Conservation (phyloP, 2,329 filamentous ascomycete species). For the Botrytis byssoidea region DNA sequence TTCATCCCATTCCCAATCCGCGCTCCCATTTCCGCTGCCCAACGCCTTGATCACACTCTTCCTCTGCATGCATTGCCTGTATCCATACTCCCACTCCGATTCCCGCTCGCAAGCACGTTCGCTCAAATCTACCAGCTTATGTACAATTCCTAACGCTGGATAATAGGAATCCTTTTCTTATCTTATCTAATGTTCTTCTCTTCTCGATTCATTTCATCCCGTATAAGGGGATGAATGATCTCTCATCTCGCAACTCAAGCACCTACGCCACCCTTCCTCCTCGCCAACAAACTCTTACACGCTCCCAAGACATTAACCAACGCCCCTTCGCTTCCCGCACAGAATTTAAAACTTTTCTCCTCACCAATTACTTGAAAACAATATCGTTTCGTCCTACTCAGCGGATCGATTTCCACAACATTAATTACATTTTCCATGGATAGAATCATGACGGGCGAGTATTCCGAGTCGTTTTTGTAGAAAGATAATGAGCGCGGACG, state of each 20-base stretch:
- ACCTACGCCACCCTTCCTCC: slow-evolving; percentile 55
- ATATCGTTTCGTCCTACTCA: slow-evolving; percentile 78
- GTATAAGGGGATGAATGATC: not conserved
- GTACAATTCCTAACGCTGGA: slow-evolving; percentile 12
- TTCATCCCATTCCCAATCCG: not conserved
- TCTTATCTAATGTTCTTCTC: not conserved
- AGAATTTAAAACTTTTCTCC: slow-evolving; percentile 79
- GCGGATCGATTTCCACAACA: slow-evolving; percentile 86
- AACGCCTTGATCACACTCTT: not conserved
- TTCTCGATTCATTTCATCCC: too few relatives aligned
- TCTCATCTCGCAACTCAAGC: not conserved
- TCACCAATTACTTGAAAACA: slow-evolving; percentile 94
- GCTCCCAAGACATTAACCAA: slow-evolving; percentile 84
- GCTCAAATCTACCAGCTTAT: slow-evolving; percentile 13
- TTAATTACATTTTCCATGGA: slow-evolving; percentile 78
- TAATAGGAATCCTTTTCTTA: not conserved
- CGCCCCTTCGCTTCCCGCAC: slow-evolving; percentile 75
- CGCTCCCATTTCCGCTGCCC: not conserved
- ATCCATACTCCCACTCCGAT: not conserved
- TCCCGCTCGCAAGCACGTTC: not conserved
- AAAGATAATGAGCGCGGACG: slow-evolving; percentile 80
- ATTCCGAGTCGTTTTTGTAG: slow-evolving; percentile 92
- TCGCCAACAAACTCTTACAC: slow-evolving; percentile 81
- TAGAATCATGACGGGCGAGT: slow-evolving; percentile 79
- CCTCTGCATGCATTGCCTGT: not conserved